Base-by-base conservation (phyloP, 305 asterid species). In the Solanum hybrid region DNA sequence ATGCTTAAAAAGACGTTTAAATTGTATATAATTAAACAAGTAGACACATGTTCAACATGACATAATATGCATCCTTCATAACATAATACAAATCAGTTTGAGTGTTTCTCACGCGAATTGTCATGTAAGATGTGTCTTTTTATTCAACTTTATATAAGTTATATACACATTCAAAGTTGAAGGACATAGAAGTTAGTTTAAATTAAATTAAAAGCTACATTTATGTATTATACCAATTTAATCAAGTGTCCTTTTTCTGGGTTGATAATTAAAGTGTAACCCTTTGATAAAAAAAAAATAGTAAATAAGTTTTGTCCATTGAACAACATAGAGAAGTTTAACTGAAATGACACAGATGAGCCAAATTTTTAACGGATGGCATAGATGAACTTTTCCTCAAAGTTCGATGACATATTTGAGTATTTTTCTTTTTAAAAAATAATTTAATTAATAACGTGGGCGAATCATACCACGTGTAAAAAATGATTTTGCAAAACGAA, bases 281-380 rank as follows among this genome's bases (percentile, higher is more conserved):
- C 28, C 73, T 22, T 22, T 64, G 73, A 64, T 8, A 8, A 13
- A 6, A 22, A 64, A 39, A 22, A 64, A 64, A 8, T 22, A 64
- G 73, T 64, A 4, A 64, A 64, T 28, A 64, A 8, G 67, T 51
- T 16, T 16, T 16, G 67, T 51, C 67, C 67, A 51, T 64, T 22
- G 73, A 64, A 64, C 24, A 64, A 8, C 73, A 64, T 8, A 20
- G 11, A 61, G 5, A 20, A 61, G 12, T 51, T 6, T 51, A 51
- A 51, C n/a, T 6, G 1, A 57, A 57, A 18, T 57, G 67, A 57
- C 2, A 57, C 0, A 6, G 2, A 57, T 57, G 67, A 57, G 10
- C 2, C n/a, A 57, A 18, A 2, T 0, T 18, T 18, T 6, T 18
- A 57, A 18, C 69, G 2, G 0, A 57, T 7, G 1, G 1, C 0